These are phyloP conservation scores for Phytophthora citrophthora DNA, from an alignment of 352 stramenopile species.

Conservation along the genomic window DNA sequence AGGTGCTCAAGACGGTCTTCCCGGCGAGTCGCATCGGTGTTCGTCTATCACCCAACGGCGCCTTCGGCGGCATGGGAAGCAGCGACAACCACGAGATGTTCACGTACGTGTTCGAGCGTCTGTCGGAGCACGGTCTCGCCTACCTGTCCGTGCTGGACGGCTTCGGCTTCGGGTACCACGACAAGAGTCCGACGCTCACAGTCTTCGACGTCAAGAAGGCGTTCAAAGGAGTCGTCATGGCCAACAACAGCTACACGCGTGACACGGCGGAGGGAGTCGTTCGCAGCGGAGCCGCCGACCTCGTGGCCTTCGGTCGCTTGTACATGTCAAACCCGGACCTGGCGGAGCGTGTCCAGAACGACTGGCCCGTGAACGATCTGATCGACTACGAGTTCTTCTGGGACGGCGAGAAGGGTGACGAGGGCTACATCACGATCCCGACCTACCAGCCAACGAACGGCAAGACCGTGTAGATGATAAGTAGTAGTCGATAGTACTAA, in stretches of 20 bases:
- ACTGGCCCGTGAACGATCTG: conserved; percentile 17
- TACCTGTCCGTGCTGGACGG: conserved; percentile 15
- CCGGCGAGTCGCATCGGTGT: conserved; percentile 11
- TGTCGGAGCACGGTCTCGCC: conserved; percentile 5
- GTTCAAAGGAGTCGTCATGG: conserved; percentile 15
- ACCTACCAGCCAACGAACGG: conserved; percentile 12
- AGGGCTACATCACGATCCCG: conserved; percentile 19
- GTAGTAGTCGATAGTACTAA: too few relatives aligned
- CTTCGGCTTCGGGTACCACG: conserved; percentile 9
- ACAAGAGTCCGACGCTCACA: conserved; percentile 1
- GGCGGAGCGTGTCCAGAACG: conserved; percentile 16
- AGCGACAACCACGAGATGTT: conserved; percentile 21
- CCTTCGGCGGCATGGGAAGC: conserved; percentile 16
- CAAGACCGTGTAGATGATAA: background rate
- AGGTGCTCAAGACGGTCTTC: conserved; percentile 10
- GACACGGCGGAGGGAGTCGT: conserved; percentile 13
- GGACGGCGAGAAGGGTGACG: conserved; percentile 8
- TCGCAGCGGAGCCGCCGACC: conserved; percentile 4
- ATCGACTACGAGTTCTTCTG: conserved; percentile 18
- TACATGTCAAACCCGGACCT: conserved; percentile 23
- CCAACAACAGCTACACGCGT: conserved; percentile 20
- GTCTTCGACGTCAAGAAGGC: conserved; percentile 21
- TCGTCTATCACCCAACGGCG: conserved; percentile 13
- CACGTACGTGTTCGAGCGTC: conserved; percentile 10
- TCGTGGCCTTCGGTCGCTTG: conserved; percentile 6